phyloP scores from a whole-genome alignment of 441 rosid species.

The Breynia disticha region DNA sequence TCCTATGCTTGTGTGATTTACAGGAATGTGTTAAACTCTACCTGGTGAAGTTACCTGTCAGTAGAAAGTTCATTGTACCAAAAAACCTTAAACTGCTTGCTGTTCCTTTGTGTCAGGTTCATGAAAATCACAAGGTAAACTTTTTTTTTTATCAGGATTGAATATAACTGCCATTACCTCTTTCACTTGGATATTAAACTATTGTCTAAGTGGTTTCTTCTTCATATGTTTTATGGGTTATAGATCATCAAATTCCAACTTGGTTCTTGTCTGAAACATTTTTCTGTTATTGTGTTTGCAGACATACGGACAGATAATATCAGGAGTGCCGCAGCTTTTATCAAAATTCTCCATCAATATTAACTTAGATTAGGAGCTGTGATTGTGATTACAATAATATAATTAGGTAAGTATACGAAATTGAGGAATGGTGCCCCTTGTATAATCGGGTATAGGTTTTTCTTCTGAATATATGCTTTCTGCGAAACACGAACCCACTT shows the following conservation, averaged over 20 bases:
- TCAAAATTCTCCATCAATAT: slow-evolving; percentile 67
- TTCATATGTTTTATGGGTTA: too few species aligned
- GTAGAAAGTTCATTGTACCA: slow-evolving; percentile 60
- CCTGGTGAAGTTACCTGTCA: slow-evolving; percentile 51
- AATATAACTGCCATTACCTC: too few species aligned
- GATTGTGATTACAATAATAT: too few species aligned
- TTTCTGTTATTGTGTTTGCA: slow-evolving; percentile 24
- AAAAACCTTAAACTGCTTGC: slow-evolving; percentile 68
- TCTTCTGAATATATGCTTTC: too few species aligned
- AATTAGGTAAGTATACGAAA: too few species aligned
- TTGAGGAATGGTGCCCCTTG: too few species aligned
- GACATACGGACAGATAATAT: slow-evolving; percentile 70
- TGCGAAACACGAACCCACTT: too few species aligned
- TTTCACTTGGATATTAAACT: too few species aligned
- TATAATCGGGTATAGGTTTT: too few species aligned
- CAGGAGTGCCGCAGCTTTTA: slow-evolving; percentile 69
- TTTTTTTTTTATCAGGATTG: not conserved
- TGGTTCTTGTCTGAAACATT: not conserved
- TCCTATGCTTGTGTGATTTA: slow-evolving; percentile 3
- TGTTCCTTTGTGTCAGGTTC: slow-evolving; percentile 68
- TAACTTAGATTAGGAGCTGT: too few species aligned
- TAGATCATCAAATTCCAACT: too few species aligned
- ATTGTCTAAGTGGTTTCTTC: too few species aligned
- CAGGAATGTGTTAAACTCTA: slow-evolving; percentile 74
- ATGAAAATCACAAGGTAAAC: slow-evolving; percentile 57